phyloP scores from a whole-genome alignment of 192 early-diverging fungal genomes.

The Entophlyctis luteolus region DNA sequence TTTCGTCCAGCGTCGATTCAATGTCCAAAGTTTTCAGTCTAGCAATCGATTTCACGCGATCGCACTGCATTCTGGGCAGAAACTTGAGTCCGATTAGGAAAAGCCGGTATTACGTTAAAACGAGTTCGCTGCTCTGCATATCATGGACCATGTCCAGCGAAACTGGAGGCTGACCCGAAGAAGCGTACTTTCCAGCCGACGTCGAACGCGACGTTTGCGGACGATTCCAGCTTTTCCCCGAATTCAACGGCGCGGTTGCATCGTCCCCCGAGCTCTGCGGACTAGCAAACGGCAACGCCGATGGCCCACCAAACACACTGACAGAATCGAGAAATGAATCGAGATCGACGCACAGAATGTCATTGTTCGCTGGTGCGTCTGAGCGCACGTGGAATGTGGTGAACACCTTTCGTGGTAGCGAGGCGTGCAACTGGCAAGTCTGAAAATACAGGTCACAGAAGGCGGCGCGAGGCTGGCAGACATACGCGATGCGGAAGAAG shows the following conservation, averaged over 20 bases:
- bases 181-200: background rate
- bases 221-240: no score
- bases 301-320: background rate
- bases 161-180: background rate
- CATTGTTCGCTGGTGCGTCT: background rate
- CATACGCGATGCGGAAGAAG: slow-evolving; percentile 7
- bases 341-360: slow-evolving; percentile 1
- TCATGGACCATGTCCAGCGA: background rate
- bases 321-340: slow-evolving; percentile 3
- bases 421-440: slow-evolving; percentile 8
- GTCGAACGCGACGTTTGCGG: no score
- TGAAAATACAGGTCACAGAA: background rate
- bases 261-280: background rate
- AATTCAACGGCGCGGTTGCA: no score
- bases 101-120: slow-evolving; percentile 2
- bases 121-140: background rate
- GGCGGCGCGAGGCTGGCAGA: background rate
- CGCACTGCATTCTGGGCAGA: background rate
- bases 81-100: no score
- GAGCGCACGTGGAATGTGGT: background rate
- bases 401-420: background rate
- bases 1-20: background rate
- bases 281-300: background rate
- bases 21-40: slow-evolving; percentile 9
- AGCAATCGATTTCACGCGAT: slow-evolving; percentile 3